Base-by-base conservation (phyloP, 23 red algal species). In the Gracilaria vermiculophylla region DNA sequence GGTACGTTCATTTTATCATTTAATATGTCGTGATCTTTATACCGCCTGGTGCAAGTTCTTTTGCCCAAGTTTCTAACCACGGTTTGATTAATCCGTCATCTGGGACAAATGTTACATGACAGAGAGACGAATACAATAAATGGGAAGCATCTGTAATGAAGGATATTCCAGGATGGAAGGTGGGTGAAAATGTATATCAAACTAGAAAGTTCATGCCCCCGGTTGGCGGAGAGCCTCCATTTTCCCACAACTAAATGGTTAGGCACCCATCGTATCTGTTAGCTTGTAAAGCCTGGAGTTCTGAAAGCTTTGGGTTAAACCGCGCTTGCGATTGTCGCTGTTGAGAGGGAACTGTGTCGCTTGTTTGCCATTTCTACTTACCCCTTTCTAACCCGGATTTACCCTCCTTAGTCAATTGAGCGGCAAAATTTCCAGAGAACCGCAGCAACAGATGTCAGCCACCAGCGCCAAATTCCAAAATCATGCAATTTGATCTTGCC, bases 71-170 rank as follows among this genome's bases (percentile, higher is more conserved):
- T 6, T 15, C 28, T 64, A 31, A 3, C 21, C 9, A 60, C 55
- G 2, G 24, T 31, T 8, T 60, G 21, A 64, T 35, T 64, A 25
- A 24, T 76, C 10, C 9, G 1, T 14, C 64, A 10, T 16, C 25
- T 32, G 49, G 2, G 17, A 64, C 2, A 8, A 31, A 16, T 64
- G 3, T 64, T 34, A 34, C 5, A 7, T 28, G 1, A 35, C 42
- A 78, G 80, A 82, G 62, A 24, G 65, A 93, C 3, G 52, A 81
- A 20, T 88, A 80, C 49, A n/a, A 77, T 53, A 66, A 85, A 17
- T 97, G 92, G 93, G 96, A 98, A 61, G 77, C 75, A 31, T 53
- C 94, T 25, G 37, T 98, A 19, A 98, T 98, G 96, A 84, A 92
- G 35, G 73, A 94, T 62, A 82, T 92, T 53, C 96, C 96, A n/a